phyloP scores from a whole-genome alignment of 441 rosid species.

The Erysimum pusillum region DNA sequence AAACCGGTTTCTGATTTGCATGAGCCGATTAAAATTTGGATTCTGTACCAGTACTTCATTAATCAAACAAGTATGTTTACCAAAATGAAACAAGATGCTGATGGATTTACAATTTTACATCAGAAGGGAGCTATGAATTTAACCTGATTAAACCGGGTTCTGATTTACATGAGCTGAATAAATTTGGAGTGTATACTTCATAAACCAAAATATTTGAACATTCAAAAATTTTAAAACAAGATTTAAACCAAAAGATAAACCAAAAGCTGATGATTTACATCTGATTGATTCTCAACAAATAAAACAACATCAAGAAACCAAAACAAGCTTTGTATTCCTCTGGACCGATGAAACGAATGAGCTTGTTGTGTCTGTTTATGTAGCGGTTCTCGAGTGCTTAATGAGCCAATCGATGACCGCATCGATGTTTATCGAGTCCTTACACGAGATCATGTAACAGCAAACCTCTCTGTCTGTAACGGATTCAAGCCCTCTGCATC shows the following conservation, averaged over 20 bases:
- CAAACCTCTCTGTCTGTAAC: constrained; percentile 89
- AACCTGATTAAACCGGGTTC: neutral
- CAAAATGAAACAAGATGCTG: too few relatives aligned
- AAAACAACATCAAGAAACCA: constrained; percentile 41
- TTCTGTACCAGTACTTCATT: too few relatives aligned
- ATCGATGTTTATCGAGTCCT: constrained; percentile 90
- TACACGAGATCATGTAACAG: constrained; percentile 98
- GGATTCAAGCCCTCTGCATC: constrained; percentile 81
- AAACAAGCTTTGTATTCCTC: constrained; percentile 22
- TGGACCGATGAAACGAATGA: neutral
- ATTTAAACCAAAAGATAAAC: constrained; percentile 19
- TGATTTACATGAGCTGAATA: neutral
- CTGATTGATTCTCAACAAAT: constrained; percentile 42
- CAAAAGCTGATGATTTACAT: constrained; percentile 31
- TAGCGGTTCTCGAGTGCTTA: constrained; percentile 87
- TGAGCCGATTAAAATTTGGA: too few relatives aligned
- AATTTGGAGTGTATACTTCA: neutral
- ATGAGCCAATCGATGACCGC: constrained; percentile 94
- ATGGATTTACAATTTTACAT: neutral
- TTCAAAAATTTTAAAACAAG: constrained; percentile 24
- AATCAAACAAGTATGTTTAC: too few relatives aligned
- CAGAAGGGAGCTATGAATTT: neutral
- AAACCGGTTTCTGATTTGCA: too few relatives aligned
- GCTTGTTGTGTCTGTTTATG: constrained; percentile 41
- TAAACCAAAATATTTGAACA: neutral